Base-by-base conservation (phyloP, 2,329 filamentous ascomycete species). In the Talaromyces verruculosus region DNA sequence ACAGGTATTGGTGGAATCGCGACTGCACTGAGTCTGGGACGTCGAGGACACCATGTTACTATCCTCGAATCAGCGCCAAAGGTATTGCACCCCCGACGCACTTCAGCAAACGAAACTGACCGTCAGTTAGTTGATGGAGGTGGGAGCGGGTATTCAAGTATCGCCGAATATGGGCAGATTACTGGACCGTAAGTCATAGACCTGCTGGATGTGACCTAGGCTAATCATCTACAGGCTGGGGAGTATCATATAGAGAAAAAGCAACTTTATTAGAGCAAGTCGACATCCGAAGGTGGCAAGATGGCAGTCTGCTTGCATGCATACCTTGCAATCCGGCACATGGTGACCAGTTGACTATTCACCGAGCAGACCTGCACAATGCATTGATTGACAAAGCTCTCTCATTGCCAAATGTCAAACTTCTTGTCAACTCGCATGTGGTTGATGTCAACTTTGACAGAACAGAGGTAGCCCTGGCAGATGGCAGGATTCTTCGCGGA, bases 121-220 rank as follows among this genome's bases (percentile, higher is more conserved):
- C 39, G 53, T 25, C 11, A 30, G 30, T 15, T 57, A 77, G 76
- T 69, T 78, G 51, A 70, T 71, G 69, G 76, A 78, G 68, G 90
- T 94, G 7, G 91, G 91, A 53, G 91, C 91, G 0, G 91, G 91
- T 2, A 93, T 95, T 67, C 91, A 95, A 75, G 84, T 93, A 59
- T 90, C 91, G 0, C 91, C 91, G 0, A 95, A 95, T 69, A 90
- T 93, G 84, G 85, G 89, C 3, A 85, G 89, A 5, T 88, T 94
- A 7, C 84, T 95, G 10, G 88, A 92, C 72, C 83, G 85, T 78
- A 66, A 72, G 74, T 72, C 35, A 30, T 43, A 25, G 13, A 19
- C 8, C 22, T 2, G 15, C 35, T 43, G 25, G 22, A 8, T 47
- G 10, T 15, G 15, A 6, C 7, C 39, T 33, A 33, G 22, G 2